Percentiles rank a stretch among this genome's conserved stretches.
These are phyloP conservation scores for Globisporangium nagaii DNA, from an alignment of 352 stramenopile species.

Conservation along the genomic window DNA sequence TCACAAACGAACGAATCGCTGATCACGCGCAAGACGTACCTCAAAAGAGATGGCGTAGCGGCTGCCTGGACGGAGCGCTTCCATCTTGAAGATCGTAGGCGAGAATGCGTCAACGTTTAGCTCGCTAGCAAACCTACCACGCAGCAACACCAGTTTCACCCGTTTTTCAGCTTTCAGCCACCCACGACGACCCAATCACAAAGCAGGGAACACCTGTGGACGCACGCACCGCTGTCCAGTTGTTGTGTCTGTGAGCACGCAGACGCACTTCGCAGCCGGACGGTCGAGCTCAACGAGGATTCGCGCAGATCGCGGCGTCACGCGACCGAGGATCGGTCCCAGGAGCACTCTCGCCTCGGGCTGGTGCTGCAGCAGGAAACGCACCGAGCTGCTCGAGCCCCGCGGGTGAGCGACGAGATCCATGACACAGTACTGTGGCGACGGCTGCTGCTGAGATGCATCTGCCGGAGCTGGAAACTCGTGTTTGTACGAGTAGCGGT, in stretches of 20 bases:
- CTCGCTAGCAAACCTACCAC: slow-evolving; percentile 17
- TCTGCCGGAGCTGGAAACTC: slow-evolving; percentile 13
- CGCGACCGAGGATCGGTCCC: slow-evolving; percentile 54
- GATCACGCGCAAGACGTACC: slow-evolving; percentile 13
- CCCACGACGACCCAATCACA: neutral
- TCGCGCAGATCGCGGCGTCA: slow-evolving; percentile 42
- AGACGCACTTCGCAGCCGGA: slow-evolving; percentile 24
- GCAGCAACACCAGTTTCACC: too few relatives aligned
- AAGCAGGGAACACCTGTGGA: neutral
- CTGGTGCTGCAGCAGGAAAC: slow-evolving; percentile 31
- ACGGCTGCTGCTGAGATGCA: slow-evolving; percentile 3
- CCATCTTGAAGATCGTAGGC: slow-evolving; percentile 57
- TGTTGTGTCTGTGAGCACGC: slow-evolving; percentile 26
- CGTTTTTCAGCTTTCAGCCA: too few relatives aligned
- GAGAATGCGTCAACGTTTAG: slow-evolving; percentile 35
- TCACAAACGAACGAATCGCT: too few relatives aligned
- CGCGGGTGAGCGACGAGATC: slow-evolving; percentile 41
- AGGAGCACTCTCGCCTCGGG: slow-evolving; percentile 38
- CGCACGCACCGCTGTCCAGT: slow-evolving; percentile 25
- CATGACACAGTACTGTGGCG: slow-evolving; percentile 36
- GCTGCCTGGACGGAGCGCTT: slow-evolving; percentile 42
- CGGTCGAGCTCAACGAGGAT: slow-evolving; percentile 66
- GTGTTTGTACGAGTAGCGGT: slow-evolving; percentile 16
- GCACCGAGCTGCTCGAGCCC: slow-evolving; percentile 22
- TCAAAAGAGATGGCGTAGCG: slow-evolving; percentile 58